Conservation (phyloP, 805 yeast genomes). For the Cyberlindnera euphorbiae region DNA sequence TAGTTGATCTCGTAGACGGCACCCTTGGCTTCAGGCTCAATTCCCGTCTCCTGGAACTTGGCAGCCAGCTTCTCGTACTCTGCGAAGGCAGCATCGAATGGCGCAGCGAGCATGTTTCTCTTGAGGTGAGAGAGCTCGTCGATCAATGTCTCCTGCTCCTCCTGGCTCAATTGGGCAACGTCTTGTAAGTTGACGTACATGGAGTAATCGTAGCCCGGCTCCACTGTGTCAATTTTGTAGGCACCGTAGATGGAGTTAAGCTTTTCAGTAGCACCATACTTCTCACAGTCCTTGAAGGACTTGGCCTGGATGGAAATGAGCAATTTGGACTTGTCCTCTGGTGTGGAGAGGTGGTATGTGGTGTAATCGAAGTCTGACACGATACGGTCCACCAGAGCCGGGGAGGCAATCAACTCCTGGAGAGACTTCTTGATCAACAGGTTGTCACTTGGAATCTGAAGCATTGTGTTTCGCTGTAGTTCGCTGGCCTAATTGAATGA, state of each 20-base stretch:
- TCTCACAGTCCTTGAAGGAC: slow-evolving; percentile 68
- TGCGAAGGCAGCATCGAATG: slow-evolving; percentile 80
- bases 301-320: slow-evolving; percentile 68
- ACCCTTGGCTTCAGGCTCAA: slow-evolving; percentile 22
- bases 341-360: slow-evolving; percentile 88
- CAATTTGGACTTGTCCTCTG: slow-evolving; percentile 61
- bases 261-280: slow-evolving; percentile 57
- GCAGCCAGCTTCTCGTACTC: slow-evolving; percentile 61
- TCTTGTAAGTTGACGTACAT: slow-evolving; percentile 56
- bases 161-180: slow-evolving; percentile 36
- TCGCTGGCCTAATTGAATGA: too few species aligned
- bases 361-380: slow-evolving; percentile 96
- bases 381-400: slow-evolving; percentile 69
- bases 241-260: slow-evolving; percentile 49
- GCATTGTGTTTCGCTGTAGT: slow-evolving; percentile 43
- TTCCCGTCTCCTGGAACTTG: slow-evolving; percentile 26
- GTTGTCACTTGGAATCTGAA: slow-evolving; percentile 82
- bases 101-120: slow-evolving; percentile 86
- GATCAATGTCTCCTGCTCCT: slow-evolving; percentile 48
- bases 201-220: slow-evolving; percentile 79
- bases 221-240: slow-evolving; percentile 39
- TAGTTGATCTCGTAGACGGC: slow-evolving; percentile 50
- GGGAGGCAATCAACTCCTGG: slow-evolving; percentile 58
- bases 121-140: slow-evolving; percentile 69
- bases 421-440: slow-evolving; percentile 77